Percentiles rank a stretch among this genome's conserved stretches.
These are phyloP conservation scores for Neospermospora avenae DNA, from an alignment of 2,329 filamentous ascomycete species.

Conservation along the genomic window DNA sequence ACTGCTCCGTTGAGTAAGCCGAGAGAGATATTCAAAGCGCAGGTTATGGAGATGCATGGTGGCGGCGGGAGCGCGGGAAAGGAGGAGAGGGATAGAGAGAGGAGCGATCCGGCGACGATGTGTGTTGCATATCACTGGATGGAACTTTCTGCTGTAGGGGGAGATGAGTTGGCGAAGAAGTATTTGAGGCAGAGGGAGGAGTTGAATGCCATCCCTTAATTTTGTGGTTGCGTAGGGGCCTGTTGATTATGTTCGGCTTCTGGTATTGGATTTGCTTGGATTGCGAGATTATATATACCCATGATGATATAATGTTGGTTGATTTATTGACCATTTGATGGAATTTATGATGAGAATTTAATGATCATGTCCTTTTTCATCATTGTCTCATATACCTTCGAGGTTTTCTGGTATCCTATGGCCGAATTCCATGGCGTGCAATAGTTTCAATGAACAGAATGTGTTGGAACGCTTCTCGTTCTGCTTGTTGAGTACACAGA, in stretches of 20 bases:
- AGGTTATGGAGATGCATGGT: constrained; percentile 71
- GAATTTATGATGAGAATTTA: background rate
- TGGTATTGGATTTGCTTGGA: background rate
- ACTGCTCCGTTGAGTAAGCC: constrained; percentile 82
- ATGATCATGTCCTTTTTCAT: background rate
- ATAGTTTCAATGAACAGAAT: too few relatives aligned
- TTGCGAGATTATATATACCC: constrained; percentile 1
- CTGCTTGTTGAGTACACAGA: too few relatives aligned
- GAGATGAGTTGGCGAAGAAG: constrained; percentile 78
- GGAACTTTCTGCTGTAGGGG: constrained; percentile 82
- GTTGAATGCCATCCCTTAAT: constrained; percentile 32
- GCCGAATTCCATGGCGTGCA: too few relatives aligned
- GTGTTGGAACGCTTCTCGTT: too few relatives aligned
- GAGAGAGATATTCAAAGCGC: constrained; percentile 84
- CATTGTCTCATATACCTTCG: background rate
- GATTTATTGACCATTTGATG: background rate
- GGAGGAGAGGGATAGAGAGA: constrained; percentile 52
- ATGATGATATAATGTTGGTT: background rate
- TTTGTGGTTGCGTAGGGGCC: background rate
- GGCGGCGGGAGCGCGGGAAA: constrained; percentile 37
- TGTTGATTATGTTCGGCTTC: too few relatives aligned
- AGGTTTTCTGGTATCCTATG: too few relatives aligned
- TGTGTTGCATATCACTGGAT: constrained; percentile 97
- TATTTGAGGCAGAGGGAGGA: constrained; percentile 65
- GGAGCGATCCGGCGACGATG: constrained; percentile 84